phyloP scores from a whole-genome alignment of 345 rosid genomes.

The Gossypium bickii region DNA sequence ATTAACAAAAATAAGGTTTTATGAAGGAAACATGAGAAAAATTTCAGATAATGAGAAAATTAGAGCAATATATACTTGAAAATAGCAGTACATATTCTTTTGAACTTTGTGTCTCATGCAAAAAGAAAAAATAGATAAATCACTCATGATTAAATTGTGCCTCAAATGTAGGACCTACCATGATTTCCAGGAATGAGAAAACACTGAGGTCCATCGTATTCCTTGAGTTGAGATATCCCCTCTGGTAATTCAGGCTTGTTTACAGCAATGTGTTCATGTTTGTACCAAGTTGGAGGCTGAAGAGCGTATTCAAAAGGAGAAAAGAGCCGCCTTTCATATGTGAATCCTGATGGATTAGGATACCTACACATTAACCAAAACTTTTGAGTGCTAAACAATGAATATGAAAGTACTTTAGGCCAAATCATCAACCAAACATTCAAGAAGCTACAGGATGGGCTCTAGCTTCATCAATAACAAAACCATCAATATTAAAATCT shows the following conservation, averaged over 20 bases:
- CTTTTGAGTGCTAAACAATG: background rate
- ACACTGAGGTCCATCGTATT: constrained; percentile 92
- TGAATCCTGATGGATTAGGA: constrained; percentile 91
- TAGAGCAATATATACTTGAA: background rate
- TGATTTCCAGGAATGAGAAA: constrained; percentile 97
- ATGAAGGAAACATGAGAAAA: background rate
- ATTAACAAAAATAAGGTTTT: background rate
- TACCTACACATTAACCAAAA: constrained; percentile 47
- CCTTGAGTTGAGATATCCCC: constrained; percentile 62
- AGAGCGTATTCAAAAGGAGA: constrained; percentile 94
- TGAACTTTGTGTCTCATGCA: background rate
- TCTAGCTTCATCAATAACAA: constrained; percentile 8
- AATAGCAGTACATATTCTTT: constrained; percentile 4
- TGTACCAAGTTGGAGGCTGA: constrained; percentile 88
- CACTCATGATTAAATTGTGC: constrained; percentile 18
- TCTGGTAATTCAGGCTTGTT: constrained; percentile 84
- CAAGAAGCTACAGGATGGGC: background rate
- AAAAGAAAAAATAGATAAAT: background rate
- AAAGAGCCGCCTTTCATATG: constrained; percentile 86
- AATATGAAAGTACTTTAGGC: background rate
- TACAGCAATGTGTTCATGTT: constrained; percentile 63
- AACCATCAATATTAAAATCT: constrained; percentile 8
- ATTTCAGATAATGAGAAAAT: constrained; percentile 1
- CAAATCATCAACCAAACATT: background rate
- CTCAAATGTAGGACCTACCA: constrained; percentile 51